Evolutionary conservation across 2,329 filamentous ascomycete species (phyloP), one percentile per base, ranked within the genome.

Genomic region (Fusarium redolens): DNA sequence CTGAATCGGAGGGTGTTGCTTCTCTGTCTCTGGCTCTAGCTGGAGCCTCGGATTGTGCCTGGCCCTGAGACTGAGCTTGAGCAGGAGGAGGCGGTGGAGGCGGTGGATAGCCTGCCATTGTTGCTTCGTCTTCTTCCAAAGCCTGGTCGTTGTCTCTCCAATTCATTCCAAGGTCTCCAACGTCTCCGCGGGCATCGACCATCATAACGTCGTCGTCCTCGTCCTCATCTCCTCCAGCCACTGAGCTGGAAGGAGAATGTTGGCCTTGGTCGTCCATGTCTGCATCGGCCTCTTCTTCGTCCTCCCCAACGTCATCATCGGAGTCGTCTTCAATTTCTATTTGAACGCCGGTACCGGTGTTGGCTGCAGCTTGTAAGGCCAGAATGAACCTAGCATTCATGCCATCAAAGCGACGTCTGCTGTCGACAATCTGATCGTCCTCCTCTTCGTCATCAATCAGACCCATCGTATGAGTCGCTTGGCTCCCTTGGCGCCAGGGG

Each of bases 401-500:
- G 7, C 79, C 78, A 35, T 80, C 77, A 30, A 81, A 72, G 25
- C 77, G 73, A 11, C 70, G 71, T 41, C 78, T 74, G 2, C 75
- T 83, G 7, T 84, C 82, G 35, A 85, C 83, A 17, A 85, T 83
- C 61, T 87, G 86, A 5, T 87, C 82, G 38, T 87, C 86, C 58
- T 86, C 84, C 18, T 86, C 85, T 56, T 84, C 81, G 33, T 84
- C 83, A 41, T 84, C 85, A 40, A 84, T 85, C 11, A 83, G 44
- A 7, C 82, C 81, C 25, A 78, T 43, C 25, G 91, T 92, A 80
- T 98, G 96, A 48, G 88, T 92, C 11, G 92, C 96, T 62, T 90
- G 88, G 79, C 96, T 98, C 10, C 96, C 96, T 73, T 92, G 90
- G 37, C 91, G 90, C 96, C 96, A 99, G 3, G 93, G 89, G 74